Percentiles rank a stretch among this genome's conserved stretches.
Conservation (phyloP, 2,329 filamentous ascomycete genomes). For the Aciculosporium take region DNA sequence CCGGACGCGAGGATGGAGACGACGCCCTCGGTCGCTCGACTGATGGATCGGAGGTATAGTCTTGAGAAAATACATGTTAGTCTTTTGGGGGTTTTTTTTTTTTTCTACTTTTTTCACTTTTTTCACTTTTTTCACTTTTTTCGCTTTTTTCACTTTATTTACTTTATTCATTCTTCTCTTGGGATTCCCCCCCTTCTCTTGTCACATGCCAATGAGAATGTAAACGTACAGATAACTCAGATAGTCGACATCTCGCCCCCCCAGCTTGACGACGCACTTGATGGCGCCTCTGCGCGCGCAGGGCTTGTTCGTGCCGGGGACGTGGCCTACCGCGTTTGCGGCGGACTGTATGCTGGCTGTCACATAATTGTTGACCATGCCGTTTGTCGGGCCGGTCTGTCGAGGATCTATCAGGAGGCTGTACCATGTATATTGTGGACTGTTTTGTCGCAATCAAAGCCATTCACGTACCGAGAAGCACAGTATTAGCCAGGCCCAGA, state of each 20-base stretch:
- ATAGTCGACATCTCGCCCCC: conserved; percentile 10
- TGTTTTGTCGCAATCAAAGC: not conserved
- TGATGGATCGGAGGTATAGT: conserved; percentile 9
- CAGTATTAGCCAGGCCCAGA: conserved; percentile 10
- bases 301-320: conserved; percentile 9
- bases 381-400: conserved; percentile 9
- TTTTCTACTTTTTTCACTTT: not conserved
- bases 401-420: not conserved
- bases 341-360: conserved; percentile 11
- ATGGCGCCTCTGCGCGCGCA: conserved; percentile 10
- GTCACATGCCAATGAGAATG: too few species aligned
- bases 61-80: too few species aligned
- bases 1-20: conserved; percentile 9
- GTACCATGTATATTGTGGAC: not conserved
- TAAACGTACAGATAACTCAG: conserved; percentile 10
- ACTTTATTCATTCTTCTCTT: too few species aligned
- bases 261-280: conserved; percentile 10
- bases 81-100: too few species aligned
- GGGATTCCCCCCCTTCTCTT: too few species aligned
- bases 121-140: not conserved
- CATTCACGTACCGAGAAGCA: conserved; percentile 9
- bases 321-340: conserved; percentile 9
- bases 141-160: not conserved
- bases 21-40: conserved; percentile 9
- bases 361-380: conserved; percentile 10